These are phyloP conservation scores for Annulohypoxylon maeteangense DNA, from an alignment of 495 filamentous ascomycete species.

Conservation along the genomic window DNA sequence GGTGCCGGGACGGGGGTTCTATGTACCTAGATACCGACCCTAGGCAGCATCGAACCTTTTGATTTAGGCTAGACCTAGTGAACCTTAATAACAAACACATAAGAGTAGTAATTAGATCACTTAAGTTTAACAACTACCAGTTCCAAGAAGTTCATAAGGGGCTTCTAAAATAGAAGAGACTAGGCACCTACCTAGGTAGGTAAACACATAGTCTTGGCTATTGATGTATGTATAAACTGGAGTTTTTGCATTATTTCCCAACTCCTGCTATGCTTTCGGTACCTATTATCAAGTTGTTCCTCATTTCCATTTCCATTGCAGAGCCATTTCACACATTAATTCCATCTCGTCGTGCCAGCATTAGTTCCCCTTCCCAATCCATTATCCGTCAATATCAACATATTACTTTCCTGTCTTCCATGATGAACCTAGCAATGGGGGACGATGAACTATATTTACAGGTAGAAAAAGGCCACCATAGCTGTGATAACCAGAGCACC, in stretches of 20 bases:
- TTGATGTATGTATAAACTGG: conserved; percentile 13
- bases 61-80: no score
- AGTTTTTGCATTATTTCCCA: conserved; percentile 27
- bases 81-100: no score
- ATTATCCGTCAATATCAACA: neutral
- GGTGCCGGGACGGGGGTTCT: neutral
- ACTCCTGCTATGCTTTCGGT: conserved; percentile 21
- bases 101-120: no score
- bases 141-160: no score
- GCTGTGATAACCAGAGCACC: conserved; percentile 49
- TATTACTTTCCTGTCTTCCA: neutral
- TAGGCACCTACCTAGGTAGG: no score
- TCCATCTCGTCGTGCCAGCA: conserved; percentile 21
- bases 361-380: conserved; percentile 22
- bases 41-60: no score
- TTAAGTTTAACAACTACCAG: no score
- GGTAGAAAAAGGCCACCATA: conserved; percentile 46
- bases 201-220: no score
- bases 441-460: conserved; percentile 38
- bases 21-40: neutral
- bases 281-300: neutral
- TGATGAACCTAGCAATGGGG: neutral
- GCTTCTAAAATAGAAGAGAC: no score
- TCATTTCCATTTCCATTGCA: conserved; percentile 23
- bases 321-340: conserved; percentile 28